Evolutionary conservation across 495 filamentous ascomycete genomes (phyloP), one percentile per base, ranked within the genome.

Genomic region (Clavariopsis aquatica): DNA sequence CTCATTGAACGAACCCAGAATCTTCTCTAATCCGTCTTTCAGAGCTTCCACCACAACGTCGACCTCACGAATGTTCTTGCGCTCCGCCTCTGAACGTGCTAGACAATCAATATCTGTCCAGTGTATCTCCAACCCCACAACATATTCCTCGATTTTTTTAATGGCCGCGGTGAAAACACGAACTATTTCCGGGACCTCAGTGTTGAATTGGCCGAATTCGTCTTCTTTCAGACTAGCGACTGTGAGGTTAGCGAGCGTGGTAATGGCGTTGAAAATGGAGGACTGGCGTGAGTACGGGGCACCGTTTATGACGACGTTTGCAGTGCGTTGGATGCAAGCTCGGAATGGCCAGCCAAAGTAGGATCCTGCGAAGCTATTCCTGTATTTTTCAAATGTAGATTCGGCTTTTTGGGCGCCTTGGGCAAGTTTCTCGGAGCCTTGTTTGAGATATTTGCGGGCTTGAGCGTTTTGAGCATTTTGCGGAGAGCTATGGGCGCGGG

Each of bases 201-300:
- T 81, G 54, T 93, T 86, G 43, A 96, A 94, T 68, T 89, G 87
- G 26, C 94, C 94, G 69, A 85, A 95, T n/a, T 79, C 79, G 74
- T 99, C 94, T 76, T 99, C 94, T 10, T 78, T 77, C 29, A 97
- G 76, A 74, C 87, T 91, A 43, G 81, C 80, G n/a, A 88, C 80
- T 17, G 88, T 82, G 7, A 99, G 81, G 38, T 77, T 78, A 10
- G 84, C 82, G 41, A 98, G 76, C 0, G 87, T 84, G 60, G 86
- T 83, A 34, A 87, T 82, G 8, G 91, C 89, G 71, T 92, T 85
- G 53, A 89, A 71, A 63, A 92, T 86, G 20, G 84, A 72, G 56
- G 80, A 82, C 1, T 86, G 73, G 69, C 86, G 83, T 17, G 86
- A 85, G 60, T 86, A 83, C 0, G 91, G 91, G 6, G 79, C 71